These are phyloP conservation scores for Salvia splendens DNA, from an alignment of 257 asterid species.

Conservation along the genomic window DNA sequence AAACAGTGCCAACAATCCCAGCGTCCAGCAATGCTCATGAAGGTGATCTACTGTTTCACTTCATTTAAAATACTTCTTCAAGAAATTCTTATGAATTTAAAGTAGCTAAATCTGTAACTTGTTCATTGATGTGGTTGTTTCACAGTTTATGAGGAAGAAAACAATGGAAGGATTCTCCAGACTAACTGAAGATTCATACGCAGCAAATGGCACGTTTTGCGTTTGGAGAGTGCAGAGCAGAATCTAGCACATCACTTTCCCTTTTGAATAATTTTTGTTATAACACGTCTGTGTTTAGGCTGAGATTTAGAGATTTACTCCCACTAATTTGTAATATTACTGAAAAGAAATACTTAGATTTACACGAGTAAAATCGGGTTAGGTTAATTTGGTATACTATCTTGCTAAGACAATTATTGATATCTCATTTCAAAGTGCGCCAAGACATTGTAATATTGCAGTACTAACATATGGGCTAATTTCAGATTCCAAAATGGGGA, in stretches of 20 bases:
- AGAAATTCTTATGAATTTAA: background rate
- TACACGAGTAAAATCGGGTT: no score
- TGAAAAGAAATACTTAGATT: background rate
- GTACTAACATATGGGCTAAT: background rate
- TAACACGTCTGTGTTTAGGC: slow-evolving; percentile 30
- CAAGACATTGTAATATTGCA: background rate
- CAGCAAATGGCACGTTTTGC: slow-evolving; percentile 15
- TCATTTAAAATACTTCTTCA: slow-evolving; percentile 5
- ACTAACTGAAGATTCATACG: slow-evolving; percentile 59
- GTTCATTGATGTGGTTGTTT: slow-evolving; percentile 23
- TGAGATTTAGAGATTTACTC: slow-evolving; percentile 28
- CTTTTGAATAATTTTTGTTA: background rate
- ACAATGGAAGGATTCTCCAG: slow-evolving; percentile 78
- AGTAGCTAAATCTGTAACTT: slow-evolving; percentile 12
- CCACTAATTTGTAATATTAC: slow-evolving; percentile 3
- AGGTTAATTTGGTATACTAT: no score
- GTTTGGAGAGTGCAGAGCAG: slow-evolving; percentile 13
- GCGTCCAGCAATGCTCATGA: slow-evolving; percentile 45
- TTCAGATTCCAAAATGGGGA: background rate
- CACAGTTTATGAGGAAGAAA: slow-evolving; percentile 69
- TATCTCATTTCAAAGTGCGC: background rate
- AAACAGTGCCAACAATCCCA: slow-evolving; percentile 47
- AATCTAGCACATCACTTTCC: slow-evolving; percentile 8
- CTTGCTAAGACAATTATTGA: no score
- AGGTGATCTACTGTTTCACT: slow-evolving; percentile 44